phyloP scores from a whole-genome alignment of 768 basidiomycete genomes.

The Collybia sordida region DNA sequence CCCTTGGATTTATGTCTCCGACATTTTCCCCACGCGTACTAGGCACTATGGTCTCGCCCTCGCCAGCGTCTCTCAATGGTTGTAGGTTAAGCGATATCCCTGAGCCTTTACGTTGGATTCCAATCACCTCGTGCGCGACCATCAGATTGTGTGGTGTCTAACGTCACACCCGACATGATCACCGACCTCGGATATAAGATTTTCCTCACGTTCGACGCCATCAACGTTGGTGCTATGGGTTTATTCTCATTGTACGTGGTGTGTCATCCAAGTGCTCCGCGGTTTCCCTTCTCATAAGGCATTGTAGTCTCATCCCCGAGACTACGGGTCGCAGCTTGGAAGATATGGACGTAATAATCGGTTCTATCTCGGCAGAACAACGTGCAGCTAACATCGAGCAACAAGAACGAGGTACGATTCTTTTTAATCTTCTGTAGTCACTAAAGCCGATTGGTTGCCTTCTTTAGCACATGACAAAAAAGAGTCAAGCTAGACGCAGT shows the following conservation, averaged over 20 bases:
- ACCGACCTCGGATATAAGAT: conserved; percentile 68
- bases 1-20: conserved; percentile 66
- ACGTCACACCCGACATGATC: conserved; percentile 66
- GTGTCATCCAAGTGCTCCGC: not conserved
- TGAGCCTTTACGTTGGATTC: not conserved
- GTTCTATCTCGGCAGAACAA: conserved; percentile 52
- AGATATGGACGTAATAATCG: conserved; percentile 55
- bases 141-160: conserved; percentile 69
- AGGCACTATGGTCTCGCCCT: conserved; percentile 77
- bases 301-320: conserved; percentile 52
- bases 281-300: not conserved
- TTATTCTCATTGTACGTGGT: conserved; percentile 58
- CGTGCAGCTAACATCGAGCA: conserved; percentile 53
- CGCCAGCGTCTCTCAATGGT: conserved; percentile 80
- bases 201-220: conserved; percentile 74
- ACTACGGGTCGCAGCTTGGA: conserved; percentile 59
- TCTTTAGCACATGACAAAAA: no score
- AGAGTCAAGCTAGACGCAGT: no score
- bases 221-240: conserved; percentile 73
- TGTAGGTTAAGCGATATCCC: conserved; percentile 60
- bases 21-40: conserved; percentile 86
- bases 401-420: conserved; percentile 35
- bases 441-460: no score
- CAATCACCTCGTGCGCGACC: not conserved
- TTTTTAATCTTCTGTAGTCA: not conserved